Base-by-base conservation (phyloP, 78 protist species). In the Blattamonas nauphoetae region DNA sequence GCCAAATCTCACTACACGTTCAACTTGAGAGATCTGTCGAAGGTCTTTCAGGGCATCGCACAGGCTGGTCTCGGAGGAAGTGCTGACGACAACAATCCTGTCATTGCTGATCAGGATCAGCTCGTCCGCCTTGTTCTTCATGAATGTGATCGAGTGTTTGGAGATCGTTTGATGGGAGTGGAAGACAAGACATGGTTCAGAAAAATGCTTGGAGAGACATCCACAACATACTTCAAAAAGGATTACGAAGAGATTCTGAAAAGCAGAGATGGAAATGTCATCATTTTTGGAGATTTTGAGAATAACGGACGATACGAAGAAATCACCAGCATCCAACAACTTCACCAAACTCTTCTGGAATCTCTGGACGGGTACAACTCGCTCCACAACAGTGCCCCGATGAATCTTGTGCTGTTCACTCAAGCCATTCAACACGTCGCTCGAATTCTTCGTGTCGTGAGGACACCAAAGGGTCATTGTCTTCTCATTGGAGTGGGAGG, bases 401-500 rank as follows among this genome's bases (percentile, higher is more conserved):
- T 91, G 93, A 4, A 44, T 1, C 87, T 91, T 5, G 93, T 91
- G 38, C 86, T 91, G 32, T 91, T 91, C 88, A 35, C 38, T 5
- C 45, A 44, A 34, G 88, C 89, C 34, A 64, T 86, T 55, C 86
- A 86, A 55, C 92, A 89, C 78, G 71, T 89, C 34, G 36, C 71
- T 45, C 89, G 92, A 6, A 45, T 89, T n/a, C 43, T 42, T 38
- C 87, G 91, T 21, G 45, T 89, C 36, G 1, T 89, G 71, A 5
- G 64, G 1, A 85, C 36, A 63, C 92, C 94, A 3, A 42, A 91
- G 0, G 96, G 96, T 1, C 78, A 94, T 45, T 91, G 90, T 1
- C 89, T 94, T 34, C 81, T 93, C n/a, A 85, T 93, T 29, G 97
- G 97, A 3, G 90, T 93, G 3, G 95, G 94, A 0, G 97, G 97